Percentiles rank a stretch among this genome's conserved stretches.
These are phyloP conservation scores for Nicotiana obtusifolia DNA, from an alignment of 257 asterid species.

Conservation along the genomic window DNA sequence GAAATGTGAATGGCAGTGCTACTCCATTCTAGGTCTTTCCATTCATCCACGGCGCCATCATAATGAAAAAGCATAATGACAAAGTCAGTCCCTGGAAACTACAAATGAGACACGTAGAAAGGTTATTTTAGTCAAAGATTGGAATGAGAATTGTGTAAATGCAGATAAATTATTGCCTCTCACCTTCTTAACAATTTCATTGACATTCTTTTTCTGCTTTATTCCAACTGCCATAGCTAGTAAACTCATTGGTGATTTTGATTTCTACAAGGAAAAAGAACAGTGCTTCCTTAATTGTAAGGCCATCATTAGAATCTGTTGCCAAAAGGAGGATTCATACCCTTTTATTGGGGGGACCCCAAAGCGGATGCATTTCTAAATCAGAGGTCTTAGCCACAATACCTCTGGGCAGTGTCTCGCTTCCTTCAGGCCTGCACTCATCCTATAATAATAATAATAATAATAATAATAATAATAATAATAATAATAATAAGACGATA, in stretches of 20 bases:
- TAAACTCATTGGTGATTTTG: conserved; percentile 44
- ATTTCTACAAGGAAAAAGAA: conserved; percentile 24
- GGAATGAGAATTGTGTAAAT: background rate
- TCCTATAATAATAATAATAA: too few species aligned
- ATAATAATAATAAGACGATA: too few species aligned
- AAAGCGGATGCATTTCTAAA: conserved; percentile 57
- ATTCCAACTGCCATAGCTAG: conserved; percentile 77
- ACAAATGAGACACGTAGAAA: conserved; percentile 15
- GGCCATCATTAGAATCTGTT: background rate
- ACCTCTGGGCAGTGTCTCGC: conserved; percentile 58
- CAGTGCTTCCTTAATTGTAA: background rate
- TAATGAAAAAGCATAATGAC: conserved; percentile 70
- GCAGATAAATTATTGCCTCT: background rate
- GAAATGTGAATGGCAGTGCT: conserved; percentile 50
- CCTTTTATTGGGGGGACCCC: conserved; percentile 44
- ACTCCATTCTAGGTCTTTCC: conserved; percentile 71
- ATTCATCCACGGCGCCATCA: conserved; percentile 61
- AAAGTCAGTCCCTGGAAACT: conserved; percentile 51
- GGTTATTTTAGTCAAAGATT: background rate
- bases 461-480: too few species aligned
- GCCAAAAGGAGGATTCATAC: conserved; percentile 8
- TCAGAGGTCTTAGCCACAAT: conserved; percentile 49
- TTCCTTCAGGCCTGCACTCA: conserved; percentile 54
- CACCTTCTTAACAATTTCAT: conserved; percentile 62
- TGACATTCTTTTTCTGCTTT: conserved; percentile 57